These are phyloP conservation scores for Solanum boliviense DNA, from an alignment of 257 asterid genomes.

Conservation along the genomic window DNA sequence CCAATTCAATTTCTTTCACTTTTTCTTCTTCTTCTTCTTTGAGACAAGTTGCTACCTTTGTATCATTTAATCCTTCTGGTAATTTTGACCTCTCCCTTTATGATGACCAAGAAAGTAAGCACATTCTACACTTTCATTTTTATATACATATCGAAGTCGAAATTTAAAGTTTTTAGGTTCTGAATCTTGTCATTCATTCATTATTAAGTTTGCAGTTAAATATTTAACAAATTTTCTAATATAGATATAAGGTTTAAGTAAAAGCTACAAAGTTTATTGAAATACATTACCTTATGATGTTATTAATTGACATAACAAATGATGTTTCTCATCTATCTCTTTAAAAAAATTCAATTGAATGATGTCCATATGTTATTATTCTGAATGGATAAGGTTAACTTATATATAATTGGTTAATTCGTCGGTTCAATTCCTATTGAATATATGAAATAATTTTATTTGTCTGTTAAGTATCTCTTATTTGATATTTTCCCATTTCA, in stretches of 20 bases:
- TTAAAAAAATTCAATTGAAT: not conserved
- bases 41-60: slow-evolving; percentile 28
- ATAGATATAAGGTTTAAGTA: not conserved
- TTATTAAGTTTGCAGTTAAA: not conserved
- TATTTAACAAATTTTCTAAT: not conserved
- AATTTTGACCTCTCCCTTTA: slow-evolving; percentile 51
- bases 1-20: not conserved
- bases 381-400: not conserved
- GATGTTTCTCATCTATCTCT: not conserved
- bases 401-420: not conserved
- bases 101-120: slow-evolving; percentile 44
- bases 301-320: not conserved
- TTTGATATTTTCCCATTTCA: too few species aligned
- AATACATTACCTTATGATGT: too few species aligned
- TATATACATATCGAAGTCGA: not conserved
- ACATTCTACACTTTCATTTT: not conserved
- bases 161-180: not conserved
- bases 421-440: not conserved
- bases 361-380: not conserved
- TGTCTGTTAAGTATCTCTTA: not conserved
- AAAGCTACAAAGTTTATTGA: not conserved
- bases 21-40: not conserved
- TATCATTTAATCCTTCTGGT: slow-evolving; percentile 77
- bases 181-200: not conserved
- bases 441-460: not conserved